phyloP scores from a whole-genome alignment of 2,329 filamentous ascomycete species.

The Akanthomyces uredinophilus region DNA sequence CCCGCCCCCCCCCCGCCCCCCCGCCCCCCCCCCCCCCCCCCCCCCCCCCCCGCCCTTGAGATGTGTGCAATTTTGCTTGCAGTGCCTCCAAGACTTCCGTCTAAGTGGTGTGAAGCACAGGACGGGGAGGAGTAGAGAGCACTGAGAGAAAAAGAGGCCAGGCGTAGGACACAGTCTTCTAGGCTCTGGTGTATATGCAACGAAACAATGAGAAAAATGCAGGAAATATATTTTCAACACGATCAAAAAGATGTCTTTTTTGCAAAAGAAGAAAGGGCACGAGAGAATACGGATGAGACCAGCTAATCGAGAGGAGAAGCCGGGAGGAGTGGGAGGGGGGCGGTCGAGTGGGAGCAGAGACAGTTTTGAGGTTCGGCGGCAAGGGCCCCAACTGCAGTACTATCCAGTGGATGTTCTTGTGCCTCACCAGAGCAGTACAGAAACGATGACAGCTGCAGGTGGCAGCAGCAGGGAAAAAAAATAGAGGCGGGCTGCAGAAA shows the following conservation, averaged over 20 bases:
- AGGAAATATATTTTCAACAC: not conserved
- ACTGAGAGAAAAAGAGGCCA: not conserved
- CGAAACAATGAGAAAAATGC: not conserved
- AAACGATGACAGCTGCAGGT: too few species aligned
- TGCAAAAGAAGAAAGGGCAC: conserved; percentile 22
- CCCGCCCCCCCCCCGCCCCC: too few species aligned
- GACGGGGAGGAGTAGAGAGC: not conserved
- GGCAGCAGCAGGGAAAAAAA: not conserved
- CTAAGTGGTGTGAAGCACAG: not conserved
- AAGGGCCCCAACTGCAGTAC: not conserved
- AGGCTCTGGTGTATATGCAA: not conserved
- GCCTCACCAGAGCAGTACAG: not conserved
- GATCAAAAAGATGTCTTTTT: conserved; percentile 23
- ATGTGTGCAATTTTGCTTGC: not conserved
- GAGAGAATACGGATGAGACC: conserved; percentile 41
- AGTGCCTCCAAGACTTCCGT: not conserved
- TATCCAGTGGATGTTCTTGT: not conserved
- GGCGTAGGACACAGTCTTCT: conserved; percentile 10
- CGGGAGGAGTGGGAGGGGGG: conserved; percentile 2
- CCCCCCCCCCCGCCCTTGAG: too few species aligned
- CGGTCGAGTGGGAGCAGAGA: not conserved
- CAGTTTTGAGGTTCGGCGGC: conserved; percentile 9
- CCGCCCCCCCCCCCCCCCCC: too few species aligned
- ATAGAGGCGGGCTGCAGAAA: not conserved
- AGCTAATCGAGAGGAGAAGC: conserved; percentile 46